A percentile compares a stretch with the other conserved stretches of the same genome.
phyloP scores from a whole-genome alignment of 2,329 filamentous ascomycete genomes.

The Stachybotrys echinatus region DNA sequence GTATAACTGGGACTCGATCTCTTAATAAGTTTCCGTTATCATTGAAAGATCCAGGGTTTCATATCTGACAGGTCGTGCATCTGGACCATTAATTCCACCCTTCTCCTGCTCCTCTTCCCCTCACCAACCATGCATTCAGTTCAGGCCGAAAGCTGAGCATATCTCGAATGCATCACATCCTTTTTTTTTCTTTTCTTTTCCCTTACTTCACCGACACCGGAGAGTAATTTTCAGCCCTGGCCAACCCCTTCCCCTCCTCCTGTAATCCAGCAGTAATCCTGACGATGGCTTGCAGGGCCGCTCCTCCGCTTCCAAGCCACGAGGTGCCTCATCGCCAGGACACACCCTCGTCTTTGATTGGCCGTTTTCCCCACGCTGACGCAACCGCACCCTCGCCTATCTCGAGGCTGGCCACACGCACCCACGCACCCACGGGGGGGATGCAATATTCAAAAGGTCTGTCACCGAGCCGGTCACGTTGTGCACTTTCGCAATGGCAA shows the following conservation, averaged over 20 bases:
- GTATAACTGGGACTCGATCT: too few relatives aligned
- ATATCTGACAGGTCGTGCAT: too few relatives aligned
- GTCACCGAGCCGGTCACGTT: too few relatives aligned
- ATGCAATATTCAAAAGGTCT: neutral
- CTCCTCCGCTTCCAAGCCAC: neutral
- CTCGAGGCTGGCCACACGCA: neutral
- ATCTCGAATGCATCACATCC: too few relatives aligned
- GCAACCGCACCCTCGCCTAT: neutral
- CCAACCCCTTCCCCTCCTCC: neutral
- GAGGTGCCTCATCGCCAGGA: neutral
- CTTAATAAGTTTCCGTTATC: too few relatives aligned
- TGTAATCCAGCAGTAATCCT: neutral
- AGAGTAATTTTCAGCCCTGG: neutral
- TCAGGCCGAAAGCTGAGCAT: too few relatives aligned
- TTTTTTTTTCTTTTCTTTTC: neutral
- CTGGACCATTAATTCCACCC: too few relatives aligned
- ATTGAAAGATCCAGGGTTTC: too few relatives aligned
- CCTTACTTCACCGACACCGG: neutral
- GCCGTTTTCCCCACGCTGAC: neutral
- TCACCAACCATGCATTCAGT: too few relatives aligned
- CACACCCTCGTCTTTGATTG: neutral
- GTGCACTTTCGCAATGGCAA: too few relatives aligned
- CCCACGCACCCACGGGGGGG: neutral
- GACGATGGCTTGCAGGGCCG: neutral
- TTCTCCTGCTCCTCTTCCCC: too few relatives aligned